A percentile compares a stretch with the other conserved stretches of the same genome.
phyloP scores from a whole-genome alignment of 1,284 basidiomycete species.

The Butyriboletus regius region DNA sequence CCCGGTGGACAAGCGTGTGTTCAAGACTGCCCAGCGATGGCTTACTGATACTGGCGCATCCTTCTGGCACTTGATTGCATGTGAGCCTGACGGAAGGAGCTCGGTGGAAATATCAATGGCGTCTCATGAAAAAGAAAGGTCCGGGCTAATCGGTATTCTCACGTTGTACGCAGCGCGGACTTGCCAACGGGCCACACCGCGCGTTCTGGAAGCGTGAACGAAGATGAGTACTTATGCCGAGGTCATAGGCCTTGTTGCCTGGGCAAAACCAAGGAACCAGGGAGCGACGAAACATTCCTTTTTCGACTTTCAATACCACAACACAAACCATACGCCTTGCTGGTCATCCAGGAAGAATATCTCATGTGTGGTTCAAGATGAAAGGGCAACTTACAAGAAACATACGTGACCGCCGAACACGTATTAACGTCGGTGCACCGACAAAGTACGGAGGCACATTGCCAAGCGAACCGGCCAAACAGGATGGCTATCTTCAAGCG shows the following conservation, averaged over 20 bases:
- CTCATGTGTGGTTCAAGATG: not conserved
- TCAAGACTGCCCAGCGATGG: not conserved
- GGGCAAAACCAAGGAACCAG: not conserved
- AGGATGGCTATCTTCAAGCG: not conserved
- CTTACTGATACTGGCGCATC: not conserved
- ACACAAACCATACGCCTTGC: not conserved
- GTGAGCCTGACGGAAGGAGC: not conserved
- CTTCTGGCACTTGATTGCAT: not conserved
- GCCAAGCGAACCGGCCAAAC: not conserved
- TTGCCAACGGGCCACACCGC: not conserved
- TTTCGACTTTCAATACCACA: not conserved
- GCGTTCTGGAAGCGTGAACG: not conserved
- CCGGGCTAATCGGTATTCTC: constrained; percentile 5
- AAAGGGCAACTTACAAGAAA: not conserved
- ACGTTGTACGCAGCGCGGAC: not conserved
- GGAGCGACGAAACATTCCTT: not conserved
- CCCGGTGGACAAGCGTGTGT: not conserved
- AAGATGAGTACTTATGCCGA: not conserved
- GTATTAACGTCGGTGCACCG: not conserved
- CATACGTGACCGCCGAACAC: not conserved
- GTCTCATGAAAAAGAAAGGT: not conserved
- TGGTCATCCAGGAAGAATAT: not conserved
- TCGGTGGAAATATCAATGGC: not conserved
- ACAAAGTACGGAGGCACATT: not conserved
- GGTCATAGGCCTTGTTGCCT: not conserved